Evolutionary conservation across 1,139 yeast species (phyloP).

Genomic region (Diutina neorugosa): DNA sequence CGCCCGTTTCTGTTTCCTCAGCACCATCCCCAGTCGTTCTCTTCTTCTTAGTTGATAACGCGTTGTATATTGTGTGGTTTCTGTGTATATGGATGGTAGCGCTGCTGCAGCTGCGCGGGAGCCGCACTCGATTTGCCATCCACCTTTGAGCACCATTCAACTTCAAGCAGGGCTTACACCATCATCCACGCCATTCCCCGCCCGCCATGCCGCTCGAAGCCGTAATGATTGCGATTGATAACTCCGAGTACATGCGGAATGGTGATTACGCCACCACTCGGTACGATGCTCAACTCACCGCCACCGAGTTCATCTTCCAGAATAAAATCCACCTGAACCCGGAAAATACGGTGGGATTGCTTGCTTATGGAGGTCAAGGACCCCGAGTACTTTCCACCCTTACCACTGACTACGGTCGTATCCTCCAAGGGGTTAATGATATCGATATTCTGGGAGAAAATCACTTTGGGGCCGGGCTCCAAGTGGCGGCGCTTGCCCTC

Average conservation of each 20-base stretch:
- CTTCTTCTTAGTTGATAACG: no score
- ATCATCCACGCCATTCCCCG: neutral
- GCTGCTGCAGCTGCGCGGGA: neutral
- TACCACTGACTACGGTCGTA: slow-evolving; percentile 79
- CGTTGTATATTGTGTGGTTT: no score
- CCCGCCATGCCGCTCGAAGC: slow-evolving; percentile 81
- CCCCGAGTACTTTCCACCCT: slow-evolving; percentile 83
- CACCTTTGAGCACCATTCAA: neutral
- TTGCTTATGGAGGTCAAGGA: slow-evolving; percentile 77
- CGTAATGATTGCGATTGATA: slow-evolving; percentile 88
- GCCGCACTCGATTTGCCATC: neutral
- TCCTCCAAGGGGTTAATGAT: slow-evolving; percentile 79
- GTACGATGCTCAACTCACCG: slow-evolving; percentile 85
- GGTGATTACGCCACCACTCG: slow-evolving; percentile 89
- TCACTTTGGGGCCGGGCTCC: slow-evolving; percentile 75
- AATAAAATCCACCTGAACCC: slow-evolving; percentile 83
- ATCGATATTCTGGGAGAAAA: slow-evolving; percentile 59
- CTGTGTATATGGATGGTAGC: no score
- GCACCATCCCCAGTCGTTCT: no score
- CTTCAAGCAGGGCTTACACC: neutral
- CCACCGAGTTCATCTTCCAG: slow-evolving; percentile 83
- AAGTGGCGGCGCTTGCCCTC: slow-evolving; percentile 93
- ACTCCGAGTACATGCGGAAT: slow-evolving; percentile 90
- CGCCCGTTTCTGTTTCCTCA: neutral
- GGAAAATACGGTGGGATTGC: slow-evolving; percentile 84